Percentiles rank a stretch among this genome's conserved stretches.
phyloP scores from a whole-genome alignment of 2,329 filamentous ascomycete species.

The Dothideomycetidae sp. region DNA sequence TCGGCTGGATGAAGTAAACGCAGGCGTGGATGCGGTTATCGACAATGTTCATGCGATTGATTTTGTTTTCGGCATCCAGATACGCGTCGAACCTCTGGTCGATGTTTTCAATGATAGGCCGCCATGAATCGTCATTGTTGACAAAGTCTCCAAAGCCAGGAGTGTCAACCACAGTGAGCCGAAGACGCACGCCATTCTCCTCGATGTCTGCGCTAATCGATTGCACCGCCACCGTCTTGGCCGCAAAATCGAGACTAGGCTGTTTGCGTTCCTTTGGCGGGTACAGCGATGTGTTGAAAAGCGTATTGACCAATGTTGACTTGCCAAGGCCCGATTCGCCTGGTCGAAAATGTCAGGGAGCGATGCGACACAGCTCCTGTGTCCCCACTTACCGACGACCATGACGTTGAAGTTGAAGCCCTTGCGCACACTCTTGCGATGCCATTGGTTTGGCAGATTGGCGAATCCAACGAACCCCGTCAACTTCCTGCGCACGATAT shows the following conservation, averaged over 20 bases:
- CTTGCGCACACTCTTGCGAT: constrained; percentile 99
- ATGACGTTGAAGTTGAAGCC: constrained; percentile 99
- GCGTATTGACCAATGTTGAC: constrained; percentile 95
- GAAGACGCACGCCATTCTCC: constrained; percentile 92
- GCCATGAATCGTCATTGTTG: constrained; percentile 99
- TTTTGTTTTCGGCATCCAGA: constrained; percentile 98
- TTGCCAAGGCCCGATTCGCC: constrained; percentile 99
- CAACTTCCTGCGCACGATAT: constrained; percentile 95
- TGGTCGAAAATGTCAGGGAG: constrained; percentile 27
- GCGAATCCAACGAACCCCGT: constrained; percentile 98
- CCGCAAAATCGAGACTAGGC: constrained; percentile 92
- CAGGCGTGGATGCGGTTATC: constrained; percentile 98
- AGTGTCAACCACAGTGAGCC: constrained; percentile 92
- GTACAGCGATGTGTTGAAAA: constrained; percentile 99
- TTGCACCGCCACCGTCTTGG: constrained; percentile 55
- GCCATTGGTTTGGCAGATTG: constrained; percentile 98
- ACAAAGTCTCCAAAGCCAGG: constrained; percentile 98
- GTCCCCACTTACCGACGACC: constrained; percentile 75
- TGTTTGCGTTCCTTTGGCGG: constrained; percentile 97
- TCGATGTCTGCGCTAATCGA: constrained; percentile 57
- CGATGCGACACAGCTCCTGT: background rate
- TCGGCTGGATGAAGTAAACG: constrained; percentile 99
- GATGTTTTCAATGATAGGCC: constrained; percentile 98
- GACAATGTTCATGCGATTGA: constrained; percentile 99
- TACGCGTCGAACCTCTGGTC: constrained; percentile 98